A percentile compares a stretch with the other conserved stretches of the same genome.
Evolutionary conservation across 192 early-diverging fungal genomes (phyloP).

Genomic region (Phycomyces nitens): DNA sequence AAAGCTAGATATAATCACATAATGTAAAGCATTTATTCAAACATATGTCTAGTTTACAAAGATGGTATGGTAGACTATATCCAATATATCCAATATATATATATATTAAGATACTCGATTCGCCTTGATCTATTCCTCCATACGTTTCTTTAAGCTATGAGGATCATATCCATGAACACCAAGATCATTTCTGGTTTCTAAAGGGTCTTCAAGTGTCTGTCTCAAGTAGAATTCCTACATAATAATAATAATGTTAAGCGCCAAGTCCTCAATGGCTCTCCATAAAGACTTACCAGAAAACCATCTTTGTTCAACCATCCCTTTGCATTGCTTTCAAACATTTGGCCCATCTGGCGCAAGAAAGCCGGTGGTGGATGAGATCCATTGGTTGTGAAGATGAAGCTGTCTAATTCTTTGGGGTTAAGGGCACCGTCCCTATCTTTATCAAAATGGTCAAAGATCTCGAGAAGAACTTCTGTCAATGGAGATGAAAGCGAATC

Average conservation of each 20-base stretch:
- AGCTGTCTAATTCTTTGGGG: conserved; percentile 40
- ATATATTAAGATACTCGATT: no score
- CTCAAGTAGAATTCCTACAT: conserved; percentile 47
- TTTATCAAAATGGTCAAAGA: conserved; percentile 48
- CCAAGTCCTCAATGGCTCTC: no score
- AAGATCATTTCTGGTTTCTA: conserved; percentile 51
- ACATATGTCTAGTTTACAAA: no score
- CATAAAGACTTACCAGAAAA: conserved; percentile 32
- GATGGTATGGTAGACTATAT: no score
- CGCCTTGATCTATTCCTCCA: conserved; percentile 16
- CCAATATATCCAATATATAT: no score
- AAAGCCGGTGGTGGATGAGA: conserved; percentile 47
- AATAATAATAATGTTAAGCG: neutral
- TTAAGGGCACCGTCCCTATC: conserved; percentile 44
- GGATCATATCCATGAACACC: conserved; percentile 51
- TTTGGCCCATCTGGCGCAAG: conserved; percentile 50
- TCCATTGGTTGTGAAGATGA: conserved; percentile 50
- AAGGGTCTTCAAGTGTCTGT: conserved; percentile 54
- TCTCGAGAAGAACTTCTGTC: conserved; percentile 34
- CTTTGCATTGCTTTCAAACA: conserved; percentile 43
- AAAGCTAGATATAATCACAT: no score
- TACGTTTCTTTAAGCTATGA: conserved; percentile 13
- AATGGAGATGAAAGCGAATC: conserved; percentile 37
- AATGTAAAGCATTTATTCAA: no score
- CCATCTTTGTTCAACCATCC: conserved; percentile 48